Conservation (phyloP, 2,329 filamentous ascomycete species). For the Colletotrichum musicola region DNA sequence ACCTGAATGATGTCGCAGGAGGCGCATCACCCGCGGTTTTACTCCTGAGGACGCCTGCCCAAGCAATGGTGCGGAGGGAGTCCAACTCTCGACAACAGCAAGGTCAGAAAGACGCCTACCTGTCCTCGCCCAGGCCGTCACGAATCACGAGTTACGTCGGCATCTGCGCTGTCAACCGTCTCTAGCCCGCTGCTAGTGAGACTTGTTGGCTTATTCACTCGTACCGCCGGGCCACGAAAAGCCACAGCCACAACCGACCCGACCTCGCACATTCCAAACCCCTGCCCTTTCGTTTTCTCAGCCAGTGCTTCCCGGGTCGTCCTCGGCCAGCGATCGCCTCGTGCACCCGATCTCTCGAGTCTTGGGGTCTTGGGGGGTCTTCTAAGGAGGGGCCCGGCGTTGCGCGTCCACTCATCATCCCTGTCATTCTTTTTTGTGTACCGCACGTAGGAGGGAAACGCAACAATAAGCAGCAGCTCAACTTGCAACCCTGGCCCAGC, state of each 20-base stretch:
- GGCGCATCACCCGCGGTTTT: constrained; percentile 25
- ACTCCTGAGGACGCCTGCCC: background rate
- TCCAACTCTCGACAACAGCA: background rate
- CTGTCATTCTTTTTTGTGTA: background rate
- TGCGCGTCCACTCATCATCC: constrained; percentile 29
- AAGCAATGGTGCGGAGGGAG: background rate
- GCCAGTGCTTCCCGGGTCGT: constrained; percentile 25
- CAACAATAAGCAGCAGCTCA: background rate
- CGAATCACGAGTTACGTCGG: constrained; percentile 24
- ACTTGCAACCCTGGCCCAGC: constrained; percentile 12
- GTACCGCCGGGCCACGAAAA: background rate
- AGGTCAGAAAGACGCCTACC: background rate
- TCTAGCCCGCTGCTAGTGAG: constrained; percentile 21
- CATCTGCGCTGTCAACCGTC: constrained; percentile 24
- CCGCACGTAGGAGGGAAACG: no score
- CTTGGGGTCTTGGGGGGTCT: background rate
- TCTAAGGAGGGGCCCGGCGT: constrained; percentile 9
- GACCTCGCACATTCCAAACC: constrained; percentile 26
- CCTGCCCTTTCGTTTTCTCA: background rate
- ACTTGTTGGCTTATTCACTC: constrained; percentile 17
- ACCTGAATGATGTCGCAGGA: constrained; percentile 12
- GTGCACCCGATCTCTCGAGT: constrained; percentile 30
- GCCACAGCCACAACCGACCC: constrained; percentile 8
- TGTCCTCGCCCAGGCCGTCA: background rate
- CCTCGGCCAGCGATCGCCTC: constrained; percentile 36